A percentile compares a stretch with the other conserved stretches of the same genome.
These are phyloP conservation scores for Ceratocystiopsis sp. DNA, from an alignment of 2,329 filamentous ascomycete genomes.

Conservation along the genomic window DNA sequence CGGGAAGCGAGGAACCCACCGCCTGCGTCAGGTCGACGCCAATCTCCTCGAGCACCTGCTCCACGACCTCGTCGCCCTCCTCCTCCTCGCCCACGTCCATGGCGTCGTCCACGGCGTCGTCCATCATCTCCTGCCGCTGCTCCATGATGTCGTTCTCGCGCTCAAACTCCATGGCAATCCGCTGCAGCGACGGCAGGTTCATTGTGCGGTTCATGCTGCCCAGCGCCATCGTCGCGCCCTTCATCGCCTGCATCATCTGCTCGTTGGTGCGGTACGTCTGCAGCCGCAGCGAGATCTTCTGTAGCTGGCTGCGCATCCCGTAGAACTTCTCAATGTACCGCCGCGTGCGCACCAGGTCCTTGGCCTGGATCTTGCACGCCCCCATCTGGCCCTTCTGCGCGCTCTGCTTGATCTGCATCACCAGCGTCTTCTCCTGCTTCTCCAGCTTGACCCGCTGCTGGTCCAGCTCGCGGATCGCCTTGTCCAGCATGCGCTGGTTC, in stretches of 20 bases:
- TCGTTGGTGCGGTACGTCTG: constrained; percentile 98
- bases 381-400: constrained; percentile 97
- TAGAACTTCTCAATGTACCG: constrained; percentile 98
- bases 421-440: constrained; percentile 95
- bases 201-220: constrained; percentile 96
- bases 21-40: constrained; percentile 81
- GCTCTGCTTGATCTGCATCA: constrained; percentile 92
- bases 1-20: constrained; percentile 37
- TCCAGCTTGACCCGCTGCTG: constrained; percentile 90
- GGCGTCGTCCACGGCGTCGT: constrained; percentile 93
- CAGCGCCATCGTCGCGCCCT: constrained; percentile 80
- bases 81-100: constrained; percentile 83
- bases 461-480: constrained; percentile 91
- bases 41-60: constrained; percentile 92
- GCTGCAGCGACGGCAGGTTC: constrained; percentile 88
- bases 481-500: constrained; percentile 92
- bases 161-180: constrained; percentile 98
- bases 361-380: constrained; percentile 96
- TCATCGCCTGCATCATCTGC: constrained; percentile 99
- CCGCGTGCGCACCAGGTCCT: constrained; percentile 84
- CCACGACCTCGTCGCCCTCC: constrained; percentile 91
- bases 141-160: constrained; percentile 99
- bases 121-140: constrained; percentile 98
- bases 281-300: constrained; percentile 86
- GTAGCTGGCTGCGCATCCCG: constrained; percentile 89